These are phyloP conservation scores for Hanseniaspora sp. DNA, from an alignment of 1,139 yeast genomes.

Conservation along the genomic window DNA sequence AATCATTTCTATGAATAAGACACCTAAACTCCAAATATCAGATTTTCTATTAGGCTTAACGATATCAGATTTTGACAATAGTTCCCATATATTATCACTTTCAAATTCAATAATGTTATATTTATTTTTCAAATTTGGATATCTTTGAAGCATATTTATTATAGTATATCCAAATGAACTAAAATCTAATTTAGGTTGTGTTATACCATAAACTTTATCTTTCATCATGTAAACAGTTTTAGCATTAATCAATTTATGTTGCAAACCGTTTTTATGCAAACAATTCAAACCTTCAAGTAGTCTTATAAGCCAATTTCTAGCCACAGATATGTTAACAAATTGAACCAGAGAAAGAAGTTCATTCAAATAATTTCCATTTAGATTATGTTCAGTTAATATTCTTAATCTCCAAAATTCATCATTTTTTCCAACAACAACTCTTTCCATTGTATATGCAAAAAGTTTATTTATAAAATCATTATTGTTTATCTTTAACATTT, in stretches of 20 bases:
- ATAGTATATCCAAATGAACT: conserved; percentile 63
- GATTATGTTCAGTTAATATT: conserved; percentile 54
- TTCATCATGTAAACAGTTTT: conserved; percentile 47
- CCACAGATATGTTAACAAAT: conserved; percentile 57
- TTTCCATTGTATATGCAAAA: conserved; percentile 62
- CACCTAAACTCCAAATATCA: conserved; percentile 90
- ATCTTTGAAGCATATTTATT: conserved; percentile 44
- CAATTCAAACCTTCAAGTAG: conserved; percentile 73
- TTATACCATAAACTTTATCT: conserved; percentile 41
- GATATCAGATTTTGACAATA: conserved; percentile 56
- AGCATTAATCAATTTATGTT: conserved; percentile 59
- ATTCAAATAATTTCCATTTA: conserved; percentile 44
- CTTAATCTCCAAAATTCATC: conserved; percentile 49
- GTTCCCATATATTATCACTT: conserved; percentile 41
- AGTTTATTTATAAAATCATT: conserved; percentile 49
- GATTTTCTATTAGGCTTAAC: conserved; percentile 58
- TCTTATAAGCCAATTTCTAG: conserved; percentile 82
- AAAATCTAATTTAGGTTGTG: conserved; percentile 52
- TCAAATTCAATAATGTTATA: conserved; percentile 18
- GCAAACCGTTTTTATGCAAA: conserved; percentile 67
- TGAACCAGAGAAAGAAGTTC: conserved; percentile 63
- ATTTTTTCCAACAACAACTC: conserved; percentile 30
- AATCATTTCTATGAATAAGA: conserved; percentile 60
- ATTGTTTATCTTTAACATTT: conserved; percentile 46
- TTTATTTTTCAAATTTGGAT: conserved; percentile 35